Evolutionary conservation across 2,329 filamentous ascomycete species (phyloP).

Genomic region (Penicillium sp.): DNA sequence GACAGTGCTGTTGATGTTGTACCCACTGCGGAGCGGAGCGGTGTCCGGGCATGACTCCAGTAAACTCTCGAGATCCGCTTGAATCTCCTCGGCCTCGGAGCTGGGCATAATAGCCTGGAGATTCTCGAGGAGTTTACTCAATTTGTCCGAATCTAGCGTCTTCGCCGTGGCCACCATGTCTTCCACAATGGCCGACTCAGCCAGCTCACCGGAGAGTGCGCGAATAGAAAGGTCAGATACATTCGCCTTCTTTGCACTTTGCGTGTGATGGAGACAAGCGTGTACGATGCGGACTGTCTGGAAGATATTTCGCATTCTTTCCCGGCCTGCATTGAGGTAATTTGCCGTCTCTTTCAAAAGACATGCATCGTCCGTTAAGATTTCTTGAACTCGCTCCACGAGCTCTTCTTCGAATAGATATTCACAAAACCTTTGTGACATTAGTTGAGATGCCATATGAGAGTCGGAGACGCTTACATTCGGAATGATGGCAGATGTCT

Average conservation of each 20-base stretch:
- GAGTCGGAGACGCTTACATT: constrained; percentile 29
- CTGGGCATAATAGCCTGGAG: constrained; percentile 37
- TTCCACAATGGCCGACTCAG: constrained; percentile 49
- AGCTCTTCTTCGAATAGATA: constrained; percentile 40
- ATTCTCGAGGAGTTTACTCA: constrained; percentile 41
- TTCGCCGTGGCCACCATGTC: constrained; percentile 53
- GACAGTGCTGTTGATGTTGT: constrained; percentile 61
- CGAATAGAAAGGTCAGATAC: constrained; percentile 39
- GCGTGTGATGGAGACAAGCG: constrained; percentile 28
- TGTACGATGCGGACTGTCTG: constrained; percentile 31
- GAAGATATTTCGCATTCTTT: constrained; percentile 39
- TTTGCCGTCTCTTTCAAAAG: constrained; percentile 44
- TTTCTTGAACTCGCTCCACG: constrained; percentile 35
- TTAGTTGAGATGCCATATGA: constrained; percentile 15
- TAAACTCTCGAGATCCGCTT: constrained; percentile 49
- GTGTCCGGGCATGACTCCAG: constrained; percentile 46
- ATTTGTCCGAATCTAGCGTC: constrained; percentile 51
- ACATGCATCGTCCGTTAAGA: constrained; percentile 50
- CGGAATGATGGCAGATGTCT: constrained; percentile 57
- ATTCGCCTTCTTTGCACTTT: constrained; percentile 29
- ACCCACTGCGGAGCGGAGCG: constrained; percentile 64
- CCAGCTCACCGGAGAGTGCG: constrained; percentile 52
- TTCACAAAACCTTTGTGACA: constrained; percentile 38
- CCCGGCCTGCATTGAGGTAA: constrained; percentile 40
- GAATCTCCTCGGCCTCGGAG: constrained; percentile 40